These are phyloP conservation scores for Epichloe uncinata DNA, from an alignment of 2,329 filamentous ascomycete species.

Conservation along the genomic window DNA sequence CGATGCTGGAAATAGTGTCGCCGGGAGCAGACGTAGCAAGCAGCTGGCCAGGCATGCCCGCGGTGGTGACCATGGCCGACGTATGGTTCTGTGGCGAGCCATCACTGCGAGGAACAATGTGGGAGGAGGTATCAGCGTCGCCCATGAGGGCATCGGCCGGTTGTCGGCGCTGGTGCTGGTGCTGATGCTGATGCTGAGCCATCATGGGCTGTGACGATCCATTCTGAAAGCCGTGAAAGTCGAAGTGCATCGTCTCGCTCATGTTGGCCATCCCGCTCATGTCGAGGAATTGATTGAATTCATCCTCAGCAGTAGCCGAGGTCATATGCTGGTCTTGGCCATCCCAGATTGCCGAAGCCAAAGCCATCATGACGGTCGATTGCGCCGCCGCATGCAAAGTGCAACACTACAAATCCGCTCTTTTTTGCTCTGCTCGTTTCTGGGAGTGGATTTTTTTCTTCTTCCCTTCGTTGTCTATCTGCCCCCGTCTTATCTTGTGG, in stretches of 20 bases:
- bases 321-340: constrained; percentile 42
- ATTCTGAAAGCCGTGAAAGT: constrained; percentile 42
- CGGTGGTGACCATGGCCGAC: constrained; percentile 32
- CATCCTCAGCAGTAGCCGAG: constrained; percentile 36
- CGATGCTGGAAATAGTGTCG: constrained; percentile 44
- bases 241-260: constrained; percentile 42
- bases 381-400: background rate
- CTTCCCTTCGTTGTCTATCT: background rate
- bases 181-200: constrained; percentile 9
- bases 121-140: constrained; percentile 17
- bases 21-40: constrained; percentile 27
- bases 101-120: constrained; percentile 17
- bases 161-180: constrained; percentile 13
- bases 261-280: constrained; percentile 43
- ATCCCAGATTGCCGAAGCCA: constrained; percentile 39
- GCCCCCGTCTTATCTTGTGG: background rate
- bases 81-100: constrained; percentile 31
- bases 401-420: background rate
- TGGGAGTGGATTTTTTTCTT: background rate
- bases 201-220: constrained; percentile 21
- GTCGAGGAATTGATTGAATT: constrained; percentile 51
- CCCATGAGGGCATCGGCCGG: constrained; percentile 23
- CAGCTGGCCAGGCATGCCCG: constrained; percentile 31
- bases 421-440: background rate
- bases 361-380: constrained; percentile 33